Evolutionary conservation across 169 alveolate genomes (phyloP).

Genomic region (Plasmodium falciparum): DNA sequence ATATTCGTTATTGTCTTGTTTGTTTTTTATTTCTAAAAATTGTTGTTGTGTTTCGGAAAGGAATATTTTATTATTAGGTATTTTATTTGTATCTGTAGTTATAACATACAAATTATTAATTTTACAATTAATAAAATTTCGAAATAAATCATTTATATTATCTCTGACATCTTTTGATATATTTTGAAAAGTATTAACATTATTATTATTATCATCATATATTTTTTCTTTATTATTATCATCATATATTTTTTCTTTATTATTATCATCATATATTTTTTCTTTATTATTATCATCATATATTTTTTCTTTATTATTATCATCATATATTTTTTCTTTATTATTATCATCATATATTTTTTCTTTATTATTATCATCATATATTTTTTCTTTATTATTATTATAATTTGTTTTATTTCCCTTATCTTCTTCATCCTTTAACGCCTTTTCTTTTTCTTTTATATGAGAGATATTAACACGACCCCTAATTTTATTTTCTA

Average conservation of each 20-base stretch:
- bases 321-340: neutral
- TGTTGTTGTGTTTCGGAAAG: too few relatives aligned
- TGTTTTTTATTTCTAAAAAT: neutral
- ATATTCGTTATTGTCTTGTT: neutral
- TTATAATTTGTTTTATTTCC: neutral
- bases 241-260: neutral
- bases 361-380: neutral
- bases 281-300: neutral
- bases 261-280: neutral
- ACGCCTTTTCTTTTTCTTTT: neutral
- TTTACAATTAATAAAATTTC: constrained; percentile 46
- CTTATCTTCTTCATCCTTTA: neutral
- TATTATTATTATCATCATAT: neutral
- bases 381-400: neutral
- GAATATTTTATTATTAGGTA: neutral
- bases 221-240: neutral
- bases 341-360: neutral
- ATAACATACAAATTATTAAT: constrained; percentile 62
- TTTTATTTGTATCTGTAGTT: constrained; percentile 20
- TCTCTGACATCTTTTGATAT: constrained; percentile 48
- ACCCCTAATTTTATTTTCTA: neutral
- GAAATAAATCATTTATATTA: constrained; percentile 39
- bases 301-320: neutral
- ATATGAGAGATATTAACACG: neutral
- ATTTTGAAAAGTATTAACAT: constrained; percentile 1